Evolutionary conservation across 176 grass and related monocot species (phyloP).

Genomic region (Aegilops bicornis): DNA sequence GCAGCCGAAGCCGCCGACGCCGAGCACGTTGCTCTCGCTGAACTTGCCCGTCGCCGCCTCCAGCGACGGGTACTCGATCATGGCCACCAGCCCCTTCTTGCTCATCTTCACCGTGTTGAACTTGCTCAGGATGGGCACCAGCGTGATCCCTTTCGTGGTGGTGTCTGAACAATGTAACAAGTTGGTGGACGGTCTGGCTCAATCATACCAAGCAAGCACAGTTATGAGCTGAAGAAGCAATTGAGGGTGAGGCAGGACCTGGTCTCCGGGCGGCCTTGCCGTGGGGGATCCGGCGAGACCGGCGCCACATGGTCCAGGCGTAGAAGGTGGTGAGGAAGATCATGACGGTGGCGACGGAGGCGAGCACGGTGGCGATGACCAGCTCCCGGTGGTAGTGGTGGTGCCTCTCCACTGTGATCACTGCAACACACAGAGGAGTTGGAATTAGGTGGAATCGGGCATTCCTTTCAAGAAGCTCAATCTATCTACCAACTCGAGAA

Average conservation of each 20-base stretch:
- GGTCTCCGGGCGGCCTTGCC: slow-evolving; percentile 49
- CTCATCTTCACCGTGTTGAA: slow-evolving; percentile 63
- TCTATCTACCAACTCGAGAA: not conserved
- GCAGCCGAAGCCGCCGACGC: slow-evolving; percentile 71
- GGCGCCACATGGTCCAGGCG: slow-evolving; percentile 71
- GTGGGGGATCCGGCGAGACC: slow-evolving; percentile 36
- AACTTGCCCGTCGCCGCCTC: slow-evolving; percentile 75
- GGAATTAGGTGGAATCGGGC: not conserved
- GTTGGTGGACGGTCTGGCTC: not conserved
- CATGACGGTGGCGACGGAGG: slow-evolving; percentile 57
- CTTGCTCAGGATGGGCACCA: slow-evolving; percentile 74
- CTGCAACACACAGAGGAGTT: slow-evolving; percentile 23
- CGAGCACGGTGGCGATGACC: slow-evolving; percentile 54
- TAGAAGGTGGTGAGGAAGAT: slow-evolving; percentile 66
- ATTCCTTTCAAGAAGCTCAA: not conserved
- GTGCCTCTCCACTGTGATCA: slow-evolving; percentile 49
- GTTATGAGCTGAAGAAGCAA: not conserved
- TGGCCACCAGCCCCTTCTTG: slow-evolving; percentile 68
- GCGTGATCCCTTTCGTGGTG: slow-evolving; percentile 49
- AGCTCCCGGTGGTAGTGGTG: slow-evolving; percentile 78
- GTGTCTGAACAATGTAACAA: slow-evolving; percentile 41
- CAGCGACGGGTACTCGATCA: slow-evolving; percentile 68
- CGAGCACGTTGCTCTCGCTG: slow-evolving; percentile 68
- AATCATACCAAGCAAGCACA: not conserved
- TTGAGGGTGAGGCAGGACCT: slow-evolving; percentile 40